Percentiles rank a stretch among this genome's conserved stretches.
These are phyloP conservation scores for Pezicula rhizophila DNA, from an alignment of 2,329 filamentous ascomycete genomes.

Conservation along the genomic window DNA sequence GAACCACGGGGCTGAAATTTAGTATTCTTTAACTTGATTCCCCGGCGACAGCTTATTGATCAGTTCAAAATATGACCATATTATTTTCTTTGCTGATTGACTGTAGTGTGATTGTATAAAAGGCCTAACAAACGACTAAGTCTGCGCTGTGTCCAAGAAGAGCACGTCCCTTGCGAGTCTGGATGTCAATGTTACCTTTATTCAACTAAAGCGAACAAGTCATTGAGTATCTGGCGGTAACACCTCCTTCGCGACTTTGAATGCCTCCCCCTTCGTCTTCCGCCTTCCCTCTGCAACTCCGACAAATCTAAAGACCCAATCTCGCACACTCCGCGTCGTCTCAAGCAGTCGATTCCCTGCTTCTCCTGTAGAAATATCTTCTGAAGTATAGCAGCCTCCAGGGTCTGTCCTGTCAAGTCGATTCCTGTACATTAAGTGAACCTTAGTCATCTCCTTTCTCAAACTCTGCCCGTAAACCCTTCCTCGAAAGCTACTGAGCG, in stretches of 20 bases:
- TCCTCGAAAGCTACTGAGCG: constrained; percentile 66
- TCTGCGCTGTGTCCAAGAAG: no score
- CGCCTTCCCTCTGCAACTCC: constrained; percentile 22
- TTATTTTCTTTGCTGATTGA: not conserved
- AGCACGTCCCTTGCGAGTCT: no score
- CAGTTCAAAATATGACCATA: no score
- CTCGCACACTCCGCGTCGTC: constrained; percentile 62
- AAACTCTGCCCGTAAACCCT: constrained; percentile 83
- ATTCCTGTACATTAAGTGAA: constrained; percentile 59
- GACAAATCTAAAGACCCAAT: constrained; percentile 73
- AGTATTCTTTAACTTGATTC: no score
- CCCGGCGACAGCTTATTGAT: no score
- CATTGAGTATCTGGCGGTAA: constrained; percentile 17
- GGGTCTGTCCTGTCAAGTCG: constrained; percentile 44
- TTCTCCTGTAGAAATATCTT: constrained; percentile 33
- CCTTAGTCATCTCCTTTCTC: constrained; percentile 60
- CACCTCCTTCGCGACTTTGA: constrained; percentile 3
- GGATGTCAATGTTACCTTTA: not conserved
- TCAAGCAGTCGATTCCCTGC: constrained; percentile 43
- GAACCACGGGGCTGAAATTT: no score
- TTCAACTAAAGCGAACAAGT: not conserved
- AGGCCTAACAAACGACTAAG: no score
- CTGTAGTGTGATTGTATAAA: not conserved
- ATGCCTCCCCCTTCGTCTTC: constrained; percentile 1
- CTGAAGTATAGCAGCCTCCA: constrained; percentile 50